These are phyloP conservation scores for Patellifolia procumbens DNA, from an alignment of 179 eudicot genomes.

Conservation along the genomic window DNA sequence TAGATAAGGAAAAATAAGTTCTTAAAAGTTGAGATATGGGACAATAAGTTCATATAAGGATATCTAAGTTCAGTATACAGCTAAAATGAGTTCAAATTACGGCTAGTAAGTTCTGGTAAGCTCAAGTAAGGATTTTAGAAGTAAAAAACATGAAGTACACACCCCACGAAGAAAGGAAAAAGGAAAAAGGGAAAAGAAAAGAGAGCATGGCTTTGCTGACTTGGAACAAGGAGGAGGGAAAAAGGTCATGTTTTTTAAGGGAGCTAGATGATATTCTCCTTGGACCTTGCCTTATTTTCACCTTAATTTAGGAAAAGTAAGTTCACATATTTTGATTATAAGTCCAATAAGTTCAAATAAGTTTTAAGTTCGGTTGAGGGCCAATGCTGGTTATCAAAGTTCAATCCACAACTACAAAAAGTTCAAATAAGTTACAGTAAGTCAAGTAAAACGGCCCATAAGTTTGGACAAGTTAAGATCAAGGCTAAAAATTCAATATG, in stretches of 20 bases:
- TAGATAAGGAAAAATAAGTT: too few relatives aligned
- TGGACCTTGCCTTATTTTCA: too few relatives aligned
- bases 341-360: not conserved
- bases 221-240: not conserved
- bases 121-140: not conserved
- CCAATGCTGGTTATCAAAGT: not conserved
- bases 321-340: too few relatives aligned
- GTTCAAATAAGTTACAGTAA: too few relatives aligned
- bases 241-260: not conserved
- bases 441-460: too few relatives aligned
- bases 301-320: too few relatives aligned
- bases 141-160: not conserved
- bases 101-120: too few relatives aligned
- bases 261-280: too few relatives aligned
- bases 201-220: not conserved
- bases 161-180: not conserved
- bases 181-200: not conserved
- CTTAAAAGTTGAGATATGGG: not conserved
- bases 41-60: not conserved
- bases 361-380: not conserved
- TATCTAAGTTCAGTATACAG: too few relatives aligned
- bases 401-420: not conserved
- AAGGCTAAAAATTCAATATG: not conserved
- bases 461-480: too few relatives aligned
- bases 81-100: too few relatives aligned